phyloP scores from a whole-genome alignment of 257 asterid species.

The Oldenlandia corymbosa region DNA sequence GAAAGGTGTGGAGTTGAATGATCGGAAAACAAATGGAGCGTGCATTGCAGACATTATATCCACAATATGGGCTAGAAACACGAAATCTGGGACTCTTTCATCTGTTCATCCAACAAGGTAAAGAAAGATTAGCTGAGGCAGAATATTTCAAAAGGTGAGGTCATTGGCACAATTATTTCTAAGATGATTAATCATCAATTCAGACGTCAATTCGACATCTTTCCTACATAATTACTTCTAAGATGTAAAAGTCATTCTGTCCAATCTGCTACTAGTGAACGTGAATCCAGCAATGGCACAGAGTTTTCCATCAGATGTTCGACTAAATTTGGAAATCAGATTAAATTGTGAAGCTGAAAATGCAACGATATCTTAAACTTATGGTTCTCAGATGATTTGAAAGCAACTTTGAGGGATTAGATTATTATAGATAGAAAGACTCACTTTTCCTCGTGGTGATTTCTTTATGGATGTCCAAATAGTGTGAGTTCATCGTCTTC shows the following conservation, averaged over 20 bases:
- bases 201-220: too few relatives aligned
- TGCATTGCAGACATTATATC: slow-evolving; percentile 78
- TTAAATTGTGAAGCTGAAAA: background rate
- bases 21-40: slow-evolving; percentile 58
- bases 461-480: slow-evolving; percentile 66
- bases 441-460: slow-evolving; percentile 61
- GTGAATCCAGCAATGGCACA: too few relatives aligned
- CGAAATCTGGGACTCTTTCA: slow-evolving; percentile 78
- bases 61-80: slow-evolving; percentile 83
- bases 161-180: background rate
- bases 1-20: slow-evolving; percentile 80
- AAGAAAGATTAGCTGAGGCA: background rate
- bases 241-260: too few relatives aligned
- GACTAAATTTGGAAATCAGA: background rate
- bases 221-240: too few relatives aligned
- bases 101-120: slow-evolving; percentile 31
- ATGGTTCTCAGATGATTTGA: background rate
- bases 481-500: slow-evolving; percentile 47
- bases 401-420: background rate
- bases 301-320: background rate
- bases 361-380: background rate
- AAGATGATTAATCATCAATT: background rate
- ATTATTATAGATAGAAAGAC: slow-evolving; percentile 18
- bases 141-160: background rate
- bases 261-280: too few relatives aligned